A percentile compares a stretch with the other conserved stretches of the same genome.
These are phyloP conservation scores for Lanzia echinophila DNA, from an alignment of 2,329 filamentous ascomycete genomes.

Conservation along the genomic window DNA sequence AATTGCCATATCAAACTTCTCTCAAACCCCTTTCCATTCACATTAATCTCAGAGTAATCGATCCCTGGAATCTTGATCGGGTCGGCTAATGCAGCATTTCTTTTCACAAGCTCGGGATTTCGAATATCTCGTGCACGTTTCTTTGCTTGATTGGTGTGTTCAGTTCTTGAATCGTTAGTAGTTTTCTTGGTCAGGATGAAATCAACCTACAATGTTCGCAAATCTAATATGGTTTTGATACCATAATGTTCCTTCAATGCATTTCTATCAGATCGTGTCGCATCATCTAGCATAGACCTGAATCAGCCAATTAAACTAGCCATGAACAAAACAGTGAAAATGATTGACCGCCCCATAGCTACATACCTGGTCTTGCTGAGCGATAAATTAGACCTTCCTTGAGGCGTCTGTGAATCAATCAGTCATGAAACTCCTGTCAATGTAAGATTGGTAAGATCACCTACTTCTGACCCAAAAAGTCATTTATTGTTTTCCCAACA, in stretches of 20 bases:
- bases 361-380: conserved; percentile 54
- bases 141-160: conserved; percentile 61
- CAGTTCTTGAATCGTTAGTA: conserved; percentile 47
- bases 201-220: conserved; percentile 60
- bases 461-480: conserved; percentile 48
- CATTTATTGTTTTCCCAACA: conserved; percentile 62
- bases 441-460: conserved; percentile 14
- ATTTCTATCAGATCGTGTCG: conserved; percentile 56
- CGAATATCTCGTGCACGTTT: conserved; percentile 48
- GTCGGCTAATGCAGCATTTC: conserved; percentile 45
- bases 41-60: conserved; percentile 59
- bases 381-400: conserved; percentile 61
- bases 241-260: conserved; percentile 52
- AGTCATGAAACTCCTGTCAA: background rate
- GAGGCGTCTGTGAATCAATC: conserved; percentile 35
- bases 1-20: conserved; percentile 60
- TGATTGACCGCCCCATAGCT: no score
- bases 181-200: background rate
- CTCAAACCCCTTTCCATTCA: conserved; percentile 67
- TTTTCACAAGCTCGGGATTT: conserved; percentile 39
- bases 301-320: no score
- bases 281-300: conserved; percentile 51
- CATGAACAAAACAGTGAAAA: no score
- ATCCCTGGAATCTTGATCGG: conserved; percentile 58
- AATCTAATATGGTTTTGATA: conserved; percentile 69